Evolutionary conservation across 768 basidiomycete genomes (phyloP).

Genomic region (Podaxis sp.): DNA sequence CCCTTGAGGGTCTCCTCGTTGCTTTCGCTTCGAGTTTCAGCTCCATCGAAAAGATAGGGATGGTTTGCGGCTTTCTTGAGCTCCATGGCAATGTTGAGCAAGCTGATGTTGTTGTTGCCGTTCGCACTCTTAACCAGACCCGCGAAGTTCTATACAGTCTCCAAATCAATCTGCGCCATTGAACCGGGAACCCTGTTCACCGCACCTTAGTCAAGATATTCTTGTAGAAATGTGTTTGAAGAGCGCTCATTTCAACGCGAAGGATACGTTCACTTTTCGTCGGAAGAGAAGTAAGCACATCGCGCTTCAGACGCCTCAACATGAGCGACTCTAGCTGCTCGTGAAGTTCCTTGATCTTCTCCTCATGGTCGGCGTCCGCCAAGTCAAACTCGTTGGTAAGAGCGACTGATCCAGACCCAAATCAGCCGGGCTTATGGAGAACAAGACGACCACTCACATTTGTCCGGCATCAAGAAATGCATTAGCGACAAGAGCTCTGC

Average conservation of each 20-base stretch:
- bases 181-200: slow-evolving; percentile 1
- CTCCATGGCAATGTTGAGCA: slow-evolving; percentile 99
- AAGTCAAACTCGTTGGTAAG: slow-evolving; percentile 95
- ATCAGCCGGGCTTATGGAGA: slow-evolving; percentile 6
- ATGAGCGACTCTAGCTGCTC: slow-evolving; percentile 89
- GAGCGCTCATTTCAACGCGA: slow-evolving; percentile 93
- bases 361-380: slow-evolving; percentile 87
- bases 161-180: slow-evolving; percentile 2
- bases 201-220: slow-evolving; percentile 90
- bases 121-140: slow-evolving; percentile 88
- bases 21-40: slow-evolving; percentile 59
- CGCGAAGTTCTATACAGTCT: slow-evolving; percentile 71
- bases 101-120: slow-evolving; percentile 85
- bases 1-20: slow-evolving; percentile 87
- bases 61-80: slow-evolving; percentile 98
- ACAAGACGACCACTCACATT: slow-evolving; percentile 54
- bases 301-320: slow-evolving; percentile 91
- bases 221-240: slow-evolving; percentile 98
- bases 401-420: slow-evolving; percentile 51
- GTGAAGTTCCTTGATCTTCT: slow-evolving; percentile 94
- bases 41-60: slow-evolving; percentile 96
- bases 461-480: slow-evolving; percentile 99
- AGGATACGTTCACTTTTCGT: slow-evolving; percentile 98
- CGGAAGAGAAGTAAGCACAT: slow-evolving; percentile 92
- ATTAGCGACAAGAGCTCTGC: slow-evolving; percentile 91